phyloP scores from a whole-genome alignment of 352 stramenopile genomes.

The Halophytophthora batemanensis region DNA sequence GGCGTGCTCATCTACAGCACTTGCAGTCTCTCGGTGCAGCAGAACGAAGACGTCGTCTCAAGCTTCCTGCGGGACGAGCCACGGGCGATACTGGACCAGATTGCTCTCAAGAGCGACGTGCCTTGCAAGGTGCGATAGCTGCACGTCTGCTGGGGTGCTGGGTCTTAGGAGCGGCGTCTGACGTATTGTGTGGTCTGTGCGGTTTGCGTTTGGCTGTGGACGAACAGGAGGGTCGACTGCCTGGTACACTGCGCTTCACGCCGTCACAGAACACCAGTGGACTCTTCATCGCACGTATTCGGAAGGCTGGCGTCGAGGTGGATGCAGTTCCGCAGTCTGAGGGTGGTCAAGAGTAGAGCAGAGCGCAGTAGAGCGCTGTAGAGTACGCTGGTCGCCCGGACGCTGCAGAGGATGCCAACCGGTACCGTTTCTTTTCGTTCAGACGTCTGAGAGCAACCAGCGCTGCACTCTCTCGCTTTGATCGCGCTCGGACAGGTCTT shows the following conservation, averaged over 20 bases:
- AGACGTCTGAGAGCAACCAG: no score
- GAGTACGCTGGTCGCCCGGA: no score
- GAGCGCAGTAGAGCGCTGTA: neutral
- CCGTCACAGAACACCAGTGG: conserved; percentile 67
- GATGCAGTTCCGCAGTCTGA: neutral
- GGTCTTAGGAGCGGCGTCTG: neutral
- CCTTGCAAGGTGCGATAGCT: conserved; percentile 41
- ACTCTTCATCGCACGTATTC: conserved; percentile 69
- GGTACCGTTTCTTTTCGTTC: no score
- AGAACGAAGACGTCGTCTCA: conserved; percentile 93
- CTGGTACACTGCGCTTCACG: conserved; percentile 66
- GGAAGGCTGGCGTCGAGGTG: conserved; percentile 15
- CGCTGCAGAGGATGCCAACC: no score
- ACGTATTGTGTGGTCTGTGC: neutral
- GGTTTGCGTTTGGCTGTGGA: neutral
- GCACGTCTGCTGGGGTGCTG: neutral
- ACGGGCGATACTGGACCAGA: conserved; percentile 31
- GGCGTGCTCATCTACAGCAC: conserved; percentile 95
- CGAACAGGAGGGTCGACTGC: conserved; percentile 41
- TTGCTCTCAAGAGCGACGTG: conserved; percentile 33
- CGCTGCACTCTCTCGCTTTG: no score
- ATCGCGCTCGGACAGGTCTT: no score
- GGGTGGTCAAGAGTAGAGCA: neutral
- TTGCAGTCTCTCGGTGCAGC: conserved; percentile 89
- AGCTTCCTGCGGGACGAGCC: conserved; percentile 64